Evolutionary conservation across 441 rosid genomes (phyloP).

Genomic region (Jatropha multifida): DNA sequence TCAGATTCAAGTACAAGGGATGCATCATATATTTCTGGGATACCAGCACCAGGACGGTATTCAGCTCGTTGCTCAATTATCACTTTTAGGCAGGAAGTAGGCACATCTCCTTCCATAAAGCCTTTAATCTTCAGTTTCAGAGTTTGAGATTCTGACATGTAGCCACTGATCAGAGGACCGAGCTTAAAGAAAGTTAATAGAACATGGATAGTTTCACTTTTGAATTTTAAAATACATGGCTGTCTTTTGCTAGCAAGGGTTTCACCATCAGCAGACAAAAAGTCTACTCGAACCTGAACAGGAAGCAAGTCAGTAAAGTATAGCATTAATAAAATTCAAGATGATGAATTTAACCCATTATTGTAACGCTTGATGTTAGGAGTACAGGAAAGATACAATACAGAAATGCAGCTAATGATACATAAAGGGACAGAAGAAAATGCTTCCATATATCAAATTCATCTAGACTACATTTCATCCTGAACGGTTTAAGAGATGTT

Average conservation of each 20-base stretch:
- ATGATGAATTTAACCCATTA: neutral
- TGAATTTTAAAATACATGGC: conserved; percentile 70
- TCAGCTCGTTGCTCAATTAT: conserved; percentile 76
- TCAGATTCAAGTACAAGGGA: conserved; percentile 56
- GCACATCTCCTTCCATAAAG: conserved; percentile 49
- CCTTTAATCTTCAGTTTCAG: conserved; percentile 59
- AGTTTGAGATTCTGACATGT: conserved; percentile 68
- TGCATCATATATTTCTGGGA: conserved; percentile 80
- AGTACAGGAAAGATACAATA: neutral
- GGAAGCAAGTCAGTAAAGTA: neutral
- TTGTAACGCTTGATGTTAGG: neutral
- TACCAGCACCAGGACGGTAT: conserved; percentile 60
- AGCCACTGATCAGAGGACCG: conserved; percentile 72
- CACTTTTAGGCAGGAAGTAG: conserved; percentile 73
- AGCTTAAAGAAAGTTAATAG: conserved; percentile 59
- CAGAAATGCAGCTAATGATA: neutral
- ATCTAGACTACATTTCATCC: neutral
- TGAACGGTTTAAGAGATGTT: neutral
- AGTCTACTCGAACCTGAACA: conserved; percentile 71
- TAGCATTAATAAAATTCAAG: neutral
- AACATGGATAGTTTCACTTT: conserved; percentile 67
- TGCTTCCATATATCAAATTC: neutral
- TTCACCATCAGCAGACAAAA: conserved; percentile 59
- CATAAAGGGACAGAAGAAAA: too few relatives aligned
- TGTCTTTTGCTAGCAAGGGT: conserved; percentile 54